Percentiles rank a stretch among this genome's conserved stretches.
Evolutionary conservation across 225 moss, liverwort and hornwort genomes (phyloP).

Genomic region (Asterella californica): DNA sequence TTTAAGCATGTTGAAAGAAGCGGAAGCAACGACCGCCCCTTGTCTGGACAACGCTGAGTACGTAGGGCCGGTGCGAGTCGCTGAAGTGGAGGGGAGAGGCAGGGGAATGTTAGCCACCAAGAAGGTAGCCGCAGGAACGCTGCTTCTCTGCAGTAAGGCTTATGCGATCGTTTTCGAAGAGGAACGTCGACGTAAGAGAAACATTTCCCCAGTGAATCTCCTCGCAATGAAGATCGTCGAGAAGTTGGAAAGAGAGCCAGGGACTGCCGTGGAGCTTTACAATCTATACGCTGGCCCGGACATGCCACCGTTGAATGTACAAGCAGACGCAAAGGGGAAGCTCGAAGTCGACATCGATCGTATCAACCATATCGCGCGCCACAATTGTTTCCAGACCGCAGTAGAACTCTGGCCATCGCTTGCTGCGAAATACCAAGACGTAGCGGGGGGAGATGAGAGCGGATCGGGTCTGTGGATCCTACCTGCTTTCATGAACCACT

Average conservation of each 20-base stretch:
- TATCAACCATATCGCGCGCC: not conserved
- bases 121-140: not conserved
- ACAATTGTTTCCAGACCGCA: not conserved
- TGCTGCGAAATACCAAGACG: no score
- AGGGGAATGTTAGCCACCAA: conserved; percentile 2
- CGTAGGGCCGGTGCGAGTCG: conserved; percentile 7
- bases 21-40: not conserved
- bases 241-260: not conserved
- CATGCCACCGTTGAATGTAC: not conserved
- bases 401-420: no score
- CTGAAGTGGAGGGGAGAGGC: not conserved
- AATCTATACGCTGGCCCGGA: not conserved
- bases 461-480: not conserved
- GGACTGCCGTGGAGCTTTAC: not conserved
- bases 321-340: not conserved
- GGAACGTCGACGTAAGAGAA: not conserved
- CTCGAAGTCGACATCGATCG: not conserved
- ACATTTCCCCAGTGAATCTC: not conserved
- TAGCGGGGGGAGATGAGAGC: not conserved
- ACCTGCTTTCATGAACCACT: not conserved
- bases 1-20: not conserved
- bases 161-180: conserved; percentile 7
- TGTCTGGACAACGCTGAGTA: conserved; percentile 12
- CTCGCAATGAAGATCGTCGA: not conserved
- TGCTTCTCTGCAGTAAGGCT: conserved; percentile 5